Evolutionary conservation across 306 rosid genomes (phyloP).

Genomic region (Acacia acuminata): DNA sequence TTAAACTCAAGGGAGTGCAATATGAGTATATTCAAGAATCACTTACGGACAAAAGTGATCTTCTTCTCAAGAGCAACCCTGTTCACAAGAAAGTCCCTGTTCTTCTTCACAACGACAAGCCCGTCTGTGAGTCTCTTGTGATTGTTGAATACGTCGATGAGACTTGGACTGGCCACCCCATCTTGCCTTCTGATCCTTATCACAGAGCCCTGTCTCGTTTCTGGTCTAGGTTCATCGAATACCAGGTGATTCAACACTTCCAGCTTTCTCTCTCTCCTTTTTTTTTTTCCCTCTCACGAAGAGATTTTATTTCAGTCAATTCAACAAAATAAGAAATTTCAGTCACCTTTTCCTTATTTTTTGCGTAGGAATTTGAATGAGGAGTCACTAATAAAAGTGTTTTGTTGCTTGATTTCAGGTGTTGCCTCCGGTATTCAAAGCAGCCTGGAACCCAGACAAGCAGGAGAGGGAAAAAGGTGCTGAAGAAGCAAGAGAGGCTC

Average conservation of each 20-base stretch:
- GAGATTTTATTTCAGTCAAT: too few species aligned
- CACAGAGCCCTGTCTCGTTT: conserved; percentile 42
- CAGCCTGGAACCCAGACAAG: neutral
- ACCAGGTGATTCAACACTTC: conserved; percentile 29
- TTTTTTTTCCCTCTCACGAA: too few species aligned
- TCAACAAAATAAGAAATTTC: too few species aligned
- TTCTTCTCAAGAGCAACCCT: conserved; percentile 41
- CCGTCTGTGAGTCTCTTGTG: conserved; percentile 39
- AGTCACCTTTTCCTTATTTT: neutral
- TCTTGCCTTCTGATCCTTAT: conserved; percentile 46
- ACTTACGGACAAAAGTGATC: conserved; percentile 33
- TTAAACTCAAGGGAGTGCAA: conserved; percentile 42
- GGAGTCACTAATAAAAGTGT: neutral
- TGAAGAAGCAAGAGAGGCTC: conserved; percentile 36
- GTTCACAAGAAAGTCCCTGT: conserved; percentile 46
- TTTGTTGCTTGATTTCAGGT: conserved; percentile 2
- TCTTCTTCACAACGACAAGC: conserved; percentile 44
- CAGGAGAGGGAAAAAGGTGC: conserved; percentile 38
- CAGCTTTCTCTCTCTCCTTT: neutral
- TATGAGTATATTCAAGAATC: conserved; percentile 40
- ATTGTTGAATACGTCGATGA: conserved; percentile 53
- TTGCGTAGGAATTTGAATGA: neutral
- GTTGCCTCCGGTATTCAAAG: neutral
- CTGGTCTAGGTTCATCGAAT: conserved; percentile 42
- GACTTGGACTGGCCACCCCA: conserved; percentile 28